Percentiles rank a stretch among this genome's conserved stretches.
Evolutionary conservation across 108 stramenopile species (phyloP).

Genomic region (Nitzschia sp.): DNA sequence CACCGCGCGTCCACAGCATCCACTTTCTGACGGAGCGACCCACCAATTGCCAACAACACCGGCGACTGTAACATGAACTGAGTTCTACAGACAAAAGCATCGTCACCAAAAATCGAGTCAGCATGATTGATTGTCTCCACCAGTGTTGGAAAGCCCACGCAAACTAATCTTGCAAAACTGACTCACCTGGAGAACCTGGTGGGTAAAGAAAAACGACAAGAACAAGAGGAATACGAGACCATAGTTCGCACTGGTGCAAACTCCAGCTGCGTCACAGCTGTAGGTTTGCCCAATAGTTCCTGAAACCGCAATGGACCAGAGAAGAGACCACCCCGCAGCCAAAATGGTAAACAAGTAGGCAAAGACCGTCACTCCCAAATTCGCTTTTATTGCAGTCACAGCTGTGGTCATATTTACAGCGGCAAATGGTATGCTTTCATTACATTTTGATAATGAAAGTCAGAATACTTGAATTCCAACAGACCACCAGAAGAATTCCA

Average conservation of each 20-base stretch:
- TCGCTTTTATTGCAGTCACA: constrained; percentile 72
- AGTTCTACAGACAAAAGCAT: constrained; percentile 42
- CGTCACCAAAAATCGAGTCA: not conserved
- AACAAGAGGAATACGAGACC: constrained; percentile 64
- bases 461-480: constrained; percentile 39
- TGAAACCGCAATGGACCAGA: constrained; percentile 62
- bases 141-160: not conserved
- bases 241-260: constrained; percentile 37
- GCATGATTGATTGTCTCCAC: too few species aligned
- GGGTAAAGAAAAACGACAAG: constrained; percentile 62
- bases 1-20: constrained; percentile 66
- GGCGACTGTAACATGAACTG: constrained; percentile 79
- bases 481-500: constrained; percentile 17
- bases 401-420: constrained; percentile 76
- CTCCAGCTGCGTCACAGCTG: constrained; percentile 2
- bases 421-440: constrained; percentile 16
- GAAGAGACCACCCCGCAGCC: constrained; percentile 63
- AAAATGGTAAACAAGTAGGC: constrained; percentile 68
- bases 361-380: constrained; percentile 58
- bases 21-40: constrained; percentile 71
- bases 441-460: too few species aligned
- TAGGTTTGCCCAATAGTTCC: constrained; percentile 56
- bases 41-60: constrained; percentile 92
- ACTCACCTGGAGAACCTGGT: constrained; percentile 66
- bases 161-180: not conserved